Conservation (phyloP, 768 basidiomycete species). For the Tricholoma bakamatsutake region DNA sequence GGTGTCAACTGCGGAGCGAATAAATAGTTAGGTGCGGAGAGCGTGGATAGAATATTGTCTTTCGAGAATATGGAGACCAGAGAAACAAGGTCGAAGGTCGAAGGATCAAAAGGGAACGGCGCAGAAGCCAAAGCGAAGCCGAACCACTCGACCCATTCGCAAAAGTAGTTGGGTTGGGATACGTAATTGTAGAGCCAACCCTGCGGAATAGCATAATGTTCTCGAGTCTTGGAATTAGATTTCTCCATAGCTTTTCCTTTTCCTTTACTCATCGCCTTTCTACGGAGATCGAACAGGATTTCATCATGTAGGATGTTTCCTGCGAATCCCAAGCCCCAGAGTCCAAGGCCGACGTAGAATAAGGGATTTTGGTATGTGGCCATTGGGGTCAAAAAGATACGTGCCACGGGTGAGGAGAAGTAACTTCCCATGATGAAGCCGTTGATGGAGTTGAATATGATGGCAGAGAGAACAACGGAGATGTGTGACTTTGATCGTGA, state of each 20-base stretch:
- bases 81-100: slow-evolving; percentile 16
- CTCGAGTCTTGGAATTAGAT: slow-evolving; percentile 20
- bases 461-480: slow-evolving; percentile 47
- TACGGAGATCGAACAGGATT: slow-evolving; percentile 75
- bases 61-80: slow-evolving; percentile 9
- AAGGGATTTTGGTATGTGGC: slow-evolving; percentile 24
- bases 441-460: slow-evolving; percentile 68
- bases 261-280: slow-evolving; percentile 42
- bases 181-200: slow-evolving; percentile 72
- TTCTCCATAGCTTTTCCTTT: slow-evolving; percentile 29
- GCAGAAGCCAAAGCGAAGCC: slow-evolving; percentile 79
- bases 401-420: slow-evolving; percentile 52
- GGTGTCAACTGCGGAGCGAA: slow-evolving; percentile 50
- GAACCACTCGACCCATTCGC: slow-evolving; percentile 94
- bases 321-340: slow-evolving; percentile 68
- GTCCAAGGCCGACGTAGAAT: slow-evolving; percentile 57
- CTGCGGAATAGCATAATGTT: slow-evolving; percentile 76
- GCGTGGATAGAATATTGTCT: slow-evolving; percentile 18
- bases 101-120: slow-evolving; percentile 33
- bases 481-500: slow-evolving; percentile 73
- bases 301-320: slow-evolving; percentile 92
- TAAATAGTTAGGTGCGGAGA: slow-evolving; percentile 22
- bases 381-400: slow-evolving; percentile 32
- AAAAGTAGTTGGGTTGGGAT: slow-evolving; percentile 91
- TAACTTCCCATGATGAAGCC: slow-evolving; percentile 67